phyloP scores from a whole-genome alignment of 2,329 filamentous ascomycete species.

The Hymenoscyphus linearis region DNA sequence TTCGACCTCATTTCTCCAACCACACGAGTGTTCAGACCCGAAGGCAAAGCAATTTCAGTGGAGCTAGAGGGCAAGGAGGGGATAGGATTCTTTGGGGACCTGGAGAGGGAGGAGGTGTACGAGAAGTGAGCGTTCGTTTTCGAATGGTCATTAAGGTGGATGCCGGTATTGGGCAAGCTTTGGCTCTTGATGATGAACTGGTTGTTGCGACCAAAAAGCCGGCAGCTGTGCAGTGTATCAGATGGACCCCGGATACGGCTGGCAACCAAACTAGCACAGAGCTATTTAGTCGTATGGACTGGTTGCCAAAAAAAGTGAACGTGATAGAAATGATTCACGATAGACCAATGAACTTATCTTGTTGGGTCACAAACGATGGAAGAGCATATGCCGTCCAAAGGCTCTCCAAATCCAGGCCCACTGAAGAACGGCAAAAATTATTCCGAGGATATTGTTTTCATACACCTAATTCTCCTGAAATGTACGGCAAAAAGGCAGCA shows the following conservation, averaged over 20 bases:
- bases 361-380: constrained; percentile 87
- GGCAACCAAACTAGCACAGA: constrained; percentile 88
- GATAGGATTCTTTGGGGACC: constrained; percentile 66
- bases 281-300: constrained; percentile 78
- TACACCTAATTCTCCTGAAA: constrained; percentile 52
- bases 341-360: constrained; percentile 89
- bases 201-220: constrained; percentile 88
- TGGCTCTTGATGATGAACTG: constrained; percentile 88
- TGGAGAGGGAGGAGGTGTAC: constrained; percentile 76
- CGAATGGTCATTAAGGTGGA: constrained; percentile 98
- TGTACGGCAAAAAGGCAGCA: constrained; percentile 65
- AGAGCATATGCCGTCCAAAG: constrained; percentile 88
- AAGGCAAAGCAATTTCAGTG: constrained; percentile 55
- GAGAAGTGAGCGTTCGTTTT: constrained; percentile 86
- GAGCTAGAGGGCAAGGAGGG: constrained; percentile 40
- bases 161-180: constrained; percentile 80
- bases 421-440: constrained; percentile 49
- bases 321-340: constrained; percentile 88
- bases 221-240: constrained; percentile 92
- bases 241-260: constrained; percentile 79
- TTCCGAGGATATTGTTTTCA: constrained; percentile 95
- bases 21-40: constrained; percentile 58
- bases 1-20: constrained; percentile 73
- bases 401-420: constrained; percentile 40
- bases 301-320: constrained; percentile 71